A percentile compares a stretch with the other conserved stretches of the same genome.
Evolutionary conservation across 805 yeast species (phyloP).

Genomic region (Candida nitratophila): DNA sequence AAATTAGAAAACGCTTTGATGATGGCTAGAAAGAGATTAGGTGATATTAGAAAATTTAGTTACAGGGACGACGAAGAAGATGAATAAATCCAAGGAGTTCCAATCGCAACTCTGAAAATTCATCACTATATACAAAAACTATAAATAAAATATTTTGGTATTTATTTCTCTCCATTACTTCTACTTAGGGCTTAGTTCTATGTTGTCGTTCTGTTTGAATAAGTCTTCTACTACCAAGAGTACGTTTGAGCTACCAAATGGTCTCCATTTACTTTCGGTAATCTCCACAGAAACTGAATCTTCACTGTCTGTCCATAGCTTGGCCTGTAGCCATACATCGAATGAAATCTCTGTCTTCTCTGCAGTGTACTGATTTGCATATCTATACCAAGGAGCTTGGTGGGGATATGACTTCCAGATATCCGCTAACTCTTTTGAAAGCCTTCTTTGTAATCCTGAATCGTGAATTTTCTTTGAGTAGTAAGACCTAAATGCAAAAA

Average conservation of each 20-base stretch:
- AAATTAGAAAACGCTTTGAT: conserved; percentile 69
- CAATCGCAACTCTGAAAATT: background rate
- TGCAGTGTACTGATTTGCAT: conserved; percentile 24
- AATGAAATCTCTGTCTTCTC: conserved; percentile 5
- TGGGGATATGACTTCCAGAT: conserved; percentile 23
- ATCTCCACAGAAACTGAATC: conserved; percentile 3
- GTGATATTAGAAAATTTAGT: conserved; percentile 76
- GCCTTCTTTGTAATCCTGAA: conserved; percentile 6
- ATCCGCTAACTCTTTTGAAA: conserved; percentile 18
- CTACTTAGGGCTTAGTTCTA: no score
- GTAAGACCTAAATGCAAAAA: conserved; percentile 12
- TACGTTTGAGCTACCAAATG: background rate
- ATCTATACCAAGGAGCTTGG: conserved; percentile 25
- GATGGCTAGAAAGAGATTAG: conserved; percentile 71
- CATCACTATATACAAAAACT: no score
- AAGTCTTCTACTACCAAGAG: background rate
- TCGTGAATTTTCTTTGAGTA: conserved; percentile 6
- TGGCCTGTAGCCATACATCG: conserved; percentile 11
- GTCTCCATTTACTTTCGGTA: conserved; percentile 1
- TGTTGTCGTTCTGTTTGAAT: background rate
- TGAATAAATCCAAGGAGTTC: conserved; percentile 15
- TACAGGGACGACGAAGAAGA: conserved; percentile 63
- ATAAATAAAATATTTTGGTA: no score
- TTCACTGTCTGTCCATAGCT: background rate
- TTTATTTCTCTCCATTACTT: no score